Percentiles rank a stretch among this genome's conserved stretches.
phyloP scores from a whole-genome alignment of 2,329 filamentous ascomycete genomes.

The Apiospora rasikravindrae region DNA sequence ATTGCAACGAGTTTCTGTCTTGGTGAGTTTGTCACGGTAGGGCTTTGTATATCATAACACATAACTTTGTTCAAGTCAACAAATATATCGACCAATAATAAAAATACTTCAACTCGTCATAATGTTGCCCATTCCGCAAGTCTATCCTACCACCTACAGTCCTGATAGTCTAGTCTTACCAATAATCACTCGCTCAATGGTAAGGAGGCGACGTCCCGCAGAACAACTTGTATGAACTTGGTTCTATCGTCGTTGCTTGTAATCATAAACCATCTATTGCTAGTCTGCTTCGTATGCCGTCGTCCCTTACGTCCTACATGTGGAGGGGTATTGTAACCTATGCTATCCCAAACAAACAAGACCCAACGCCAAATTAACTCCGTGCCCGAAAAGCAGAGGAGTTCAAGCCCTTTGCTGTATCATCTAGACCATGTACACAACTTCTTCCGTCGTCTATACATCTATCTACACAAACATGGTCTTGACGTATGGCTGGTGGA shows the following conservation, averaged over 20 bases:
- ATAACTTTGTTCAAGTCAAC: neutral
- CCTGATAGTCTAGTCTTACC: neutral
- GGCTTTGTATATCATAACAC: neutral
- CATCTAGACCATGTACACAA: neutral
- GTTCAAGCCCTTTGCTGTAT: neutral
- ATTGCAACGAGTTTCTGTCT: neutral
- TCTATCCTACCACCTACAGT: neutral
- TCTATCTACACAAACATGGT: neutral
- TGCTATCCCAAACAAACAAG: slow-evolving; percentile 2
- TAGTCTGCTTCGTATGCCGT: slow-evolving; percentile 4
- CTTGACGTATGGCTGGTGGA: neutral
- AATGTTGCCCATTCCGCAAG: neutral
- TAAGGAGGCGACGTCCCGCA: no score
- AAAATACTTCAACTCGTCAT: neutral
- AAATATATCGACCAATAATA: neutral
- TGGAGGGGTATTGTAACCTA: slow-evolving; percentile 17
- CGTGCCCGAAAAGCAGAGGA: slow-evolving; percentile 9
- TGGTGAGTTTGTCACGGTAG: neutral
- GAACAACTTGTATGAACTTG: neutral
- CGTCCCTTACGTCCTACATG: neutral
- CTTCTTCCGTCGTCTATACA: neutral
- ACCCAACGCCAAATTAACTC: slow-evolving; percentile 14
- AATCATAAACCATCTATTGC: neutral
- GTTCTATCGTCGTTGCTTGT: neutral
- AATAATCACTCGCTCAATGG: neutral